Evolutionary conservation across 352 stramenopile genomes (phyloP).

Genomic region (Pythium dissimile): DNA sequence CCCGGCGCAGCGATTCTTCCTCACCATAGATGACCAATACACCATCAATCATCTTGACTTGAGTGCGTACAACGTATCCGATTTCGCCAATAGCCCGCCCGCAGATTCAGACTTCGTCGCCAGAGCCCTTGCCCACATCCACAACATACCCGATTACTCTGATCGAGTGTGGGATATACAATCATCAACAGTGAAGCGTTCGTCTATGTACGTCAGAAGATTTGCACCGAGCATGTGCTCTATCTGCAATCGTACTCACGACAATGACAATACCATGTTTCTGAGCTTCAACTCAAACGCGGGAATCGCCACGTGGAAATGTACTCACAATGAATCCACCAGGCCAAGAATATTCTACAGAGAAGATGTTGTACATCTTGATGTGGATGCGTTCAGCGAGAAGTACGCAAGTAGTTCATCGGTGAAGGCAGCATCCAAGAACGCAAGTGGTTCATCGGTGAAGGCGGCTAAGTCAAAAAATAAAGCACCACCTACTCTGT

Average conservation of each 20-base stretch:
- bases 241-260: slow-evolving; percentile 5
- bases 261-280: slow-evolving; percentile 15
- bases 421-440: too few species aligned
- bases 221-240: slow-evolving; percentile 13
- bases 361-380: background rate
- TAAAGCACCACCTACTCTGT: too few species aligned
- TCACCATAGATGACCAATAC: background rate
- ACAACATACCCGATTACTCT: slow-evolving; percentile 8
- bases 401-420: too few species aligned
- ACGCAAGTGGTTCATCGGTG: too few species aligned
- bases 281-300: slow-evolving; percentile 11
- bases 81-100: too few species aligned
- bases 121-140: background rate
- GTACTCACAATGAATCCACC: background rate
- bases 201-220: slow-evolving; percentile 11
- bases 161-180: background rate
- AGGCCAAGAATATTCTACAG: background rate
- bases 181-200: background rate
- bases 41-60: background rate
- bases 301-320: slow-evolving; percentile 7
- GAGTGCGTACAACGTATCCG: background rate
- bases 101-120: too few species aligned
- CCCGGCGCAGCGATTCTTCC: background rate
- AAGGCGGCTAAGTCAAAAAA: too few species aligned
- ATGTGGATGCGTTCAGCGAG: background rate